Percentiles rank a stretch among this genome's conserved stretches.
phyloP scores from a whole-genome alignment of 2,329 filamentous ascomycete genomes.

The Harringtonia lauricola region DNA sequence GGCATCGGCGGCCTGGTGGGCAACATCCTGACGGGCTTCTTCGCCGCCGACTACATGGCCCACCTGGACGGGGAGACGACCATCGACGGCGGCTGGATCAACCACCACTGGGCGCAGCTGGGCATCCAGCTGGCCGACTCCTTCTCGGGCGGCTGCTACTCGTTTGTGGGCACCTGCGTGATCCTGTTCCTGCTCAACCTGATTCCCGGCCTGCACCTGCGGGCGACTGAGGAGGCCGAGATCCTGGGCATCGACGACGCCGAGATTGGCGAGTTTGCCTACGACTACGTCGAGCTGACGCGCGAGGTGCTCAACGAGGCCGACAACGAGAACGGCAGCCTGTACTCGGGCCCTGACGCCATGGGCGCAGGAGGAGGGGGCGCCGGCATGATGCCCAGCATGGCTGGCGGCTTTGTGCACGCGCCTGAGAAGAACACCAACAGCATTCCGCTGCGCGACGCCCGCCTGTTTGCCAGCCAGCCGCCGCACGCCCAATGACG shows the following conservation, averaged over 20 bases:
- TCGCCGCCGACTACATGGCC: slow-evolving; percentile 76
- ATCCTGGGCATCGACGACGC: slow-evolving; percentile 79
- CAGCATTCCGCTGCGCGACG: slow-evolving; percentile 35
- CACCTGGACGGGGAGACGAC: slow-evolving; percentile 59
- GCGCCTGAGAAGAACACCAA: slow-evolving; percentile 30
- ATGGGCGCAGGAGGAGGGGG: too few species aligned
- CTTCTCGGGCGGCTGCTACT: slow-evolving; percentile 63
- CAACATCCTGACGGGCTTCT: slow-evolving; percentile 70
- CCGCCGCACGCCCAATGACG: slow-evolving; percentile 11
- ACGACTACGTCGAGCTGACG: slow-evolving; percentile 79
- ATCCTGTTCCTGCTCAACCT: slow-evolving; percentile 75
- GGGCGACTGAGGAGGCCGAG: slow-evolving; percentile 67
- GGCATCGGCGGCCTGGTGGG: slow-evolving; percentile 68
- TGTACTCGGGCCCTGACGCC: slow-evolving; percentile 18
- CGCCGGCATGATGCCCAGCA: not conserved
- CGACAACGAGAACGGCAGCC: slow-evolving; percentile 10
- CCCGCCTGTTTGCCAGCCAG: slow-evolving; percentile 26
- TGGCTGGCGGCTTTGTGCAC: not conserved
- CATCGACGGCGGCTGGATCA: slow-evolving; percentile 72
- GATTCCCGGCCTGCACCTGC: slow-evolving; percentile 64
- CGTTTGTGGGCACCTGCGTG: slow-evolving; percentile 64
- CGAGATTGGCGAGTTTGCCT: slow-evolving; percentile 91
- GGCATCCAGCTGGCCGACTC: slow-evolving; percentile 79
- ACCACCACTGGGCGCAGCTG: slow-evolving; percentile 73
- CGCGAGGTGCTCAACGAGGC: slow-evolving; percentile 32